Evolutionary conservation across 352 stramenopile genomes (phyloP), one percentile per base, ranked within the genome.

Genomic region (Globisporangium abappressorium): DNA sequence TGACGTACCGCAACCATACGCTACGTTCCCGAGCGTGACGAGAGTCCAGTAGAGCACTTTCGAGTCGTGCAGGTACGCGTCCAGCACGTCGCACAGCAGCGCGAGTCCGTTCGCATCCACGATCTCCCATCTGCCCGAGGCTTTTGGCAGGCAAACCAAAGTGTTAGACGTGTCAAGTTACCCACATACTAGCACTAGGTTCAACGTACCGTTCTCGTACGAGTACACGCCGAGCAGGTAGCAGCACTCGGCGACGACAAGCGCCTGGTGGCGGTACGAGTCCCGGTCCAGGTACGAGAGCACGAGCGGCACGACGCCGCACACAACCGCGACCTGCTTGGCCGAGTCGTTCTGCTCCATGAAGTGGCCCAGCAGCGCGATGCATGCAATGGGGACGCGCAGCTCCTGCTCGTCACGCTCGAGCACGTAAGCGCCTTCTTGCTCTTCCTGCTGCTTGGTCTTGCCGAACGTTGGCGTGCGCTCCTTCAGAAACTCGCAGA

Each of bases 41-140:
- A 89, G 71, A 0, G 72, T 56, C 83, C 83, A 92, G 66, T 92
- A 92, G 30, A 88, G 70, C 28, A 89, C 64, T 3, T 66, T 66
- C 8, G 73, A 75, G 30, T 81, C 65, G 36, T 81, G 55, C 14
- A 61, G 46, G 53, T 88, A 83, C 11, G 60, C 49, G 1, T 78
- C 62, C 2, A 92, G 75, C 2, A 79, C 57, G 22, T 74, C 65
- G 36, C 77, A 64, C 7, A 93, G 65, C 30, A 88, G 68, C 14
- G 41, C 34, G 8, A 91, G 72, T 0, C 81, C 76, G 7, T 77
- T 75, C 1, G 62, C 55, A 7, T 74, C 60, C 8, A 81, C 72
- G 24, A 89, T 75, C 33, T 69, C 64, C 78, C 76, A 87, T 36
- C 82, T 84, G 3, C 68, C 71, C 5, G 55, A 64, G 26, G 65